A percentile compares a stretch with the other conserved stretches of the same genome.
Conservation (phyloP, 2,329 filamentous ascomycete genomes). For the Xylariaceae sp. region DNA sequence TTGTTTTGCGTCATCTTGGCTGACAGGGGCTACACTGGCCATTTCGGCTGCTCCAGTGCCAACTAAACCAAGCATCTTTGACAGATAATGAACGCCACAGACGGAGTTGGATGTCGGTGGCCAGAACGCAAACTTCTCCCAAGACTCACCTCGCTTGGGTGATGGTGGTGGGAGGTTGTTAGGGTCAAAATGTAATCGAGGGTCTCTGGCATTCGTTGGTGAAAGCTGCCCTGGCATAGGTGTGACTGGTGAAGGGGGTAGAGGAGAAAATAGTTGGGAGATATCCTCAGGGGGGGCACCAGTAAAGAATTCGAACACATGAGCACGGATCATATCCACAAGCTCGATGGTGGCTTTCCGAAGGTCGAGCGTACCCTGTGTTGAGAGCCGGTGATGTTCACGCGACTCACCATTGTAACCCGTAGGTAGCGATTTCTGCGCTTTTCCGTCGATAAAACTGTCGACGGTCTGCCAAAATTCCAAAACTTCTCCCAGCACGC, state of each 20-base stretch:
- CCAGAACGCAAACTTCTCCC: slow-evolving; percentile 97
- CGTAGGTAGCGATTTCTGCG: slow-evolving; percentile 78
- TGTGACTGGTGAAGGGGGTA: slow-evolving; percentile 72
- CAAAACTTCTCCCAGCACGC: slow-evolving; percentile 85
- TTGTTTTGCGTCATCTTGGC: slow-evolving; percentile 59
- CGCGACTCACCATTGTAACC: slow-evolving; percentile 84
- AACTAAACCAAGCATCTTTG: slow-evolving; percentile 80
- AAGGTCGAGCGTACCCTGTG: slow-evolving; percentile 73
- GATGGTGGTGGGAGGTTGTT: slow-evolving; percentile 79
- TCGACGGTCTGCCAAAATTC: slow-evolving; percentile 95
- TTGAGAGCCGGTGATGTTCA: slow-evolving; percentile 79
- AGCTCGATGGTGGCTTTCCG: slow-evolving; percentile 82
- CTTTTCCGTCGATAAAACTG: slow-evolving; percentile 86
- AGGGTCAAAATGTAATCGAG: slow-evolving; percentile 80
- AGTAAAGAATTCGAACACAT: slow-evolving; percentile 81
- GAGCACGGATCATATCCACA: slow-evolving; percentile 82
- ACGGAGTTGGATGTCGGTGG: slow-evolving; percentile 91
- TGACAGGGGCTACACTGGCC: slow-evolving; percentile 74
- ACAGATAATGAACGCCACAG: slow-evolving; percentile 89
- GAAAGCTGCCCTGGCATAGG: slow-evolving; percentile 64
- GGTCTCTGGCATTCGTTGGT: slow-evolving; percentile 67
- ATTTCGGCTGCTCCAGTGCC: slow-evolving; percentile 89
- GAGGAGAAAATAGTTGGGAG: slow-evolving; percentile 82
- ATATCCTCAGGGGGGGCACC: slow-evolving; percentile 91
- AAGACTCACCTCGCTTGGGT: slow-evolving; percentile 79